These are phyloP conservation scores for Geotrichum candidum DNA, from an alignment of 1,139 yeast genomes.

Conservation along the genomic window DNA sequence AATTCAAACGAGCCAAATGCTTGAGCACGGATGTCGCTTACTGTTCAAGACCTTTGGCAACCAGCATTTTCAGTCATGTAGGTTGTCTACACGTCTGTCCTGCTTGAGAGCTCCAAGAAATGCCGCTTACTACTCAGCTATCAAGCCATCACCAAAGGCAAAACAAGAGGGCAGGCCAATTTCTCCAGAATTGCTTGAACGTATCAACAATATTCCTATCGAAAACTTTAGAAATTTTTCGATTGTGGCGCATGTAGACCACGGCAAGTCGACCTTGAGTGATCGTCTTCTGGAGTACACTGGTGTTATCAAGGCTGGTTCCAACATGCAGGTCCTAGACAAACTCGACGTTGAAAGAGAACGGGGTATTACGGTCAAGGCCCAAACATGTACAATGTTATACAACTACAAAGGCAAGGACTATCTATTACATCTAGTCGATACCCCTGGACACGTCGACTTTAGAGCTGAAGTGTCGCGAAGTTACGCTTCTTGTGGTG, in stretches of 20 bases:
- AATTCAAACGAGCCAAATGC: conserved; percentile 6
- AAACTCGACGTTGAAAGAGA: conserved; percentile 92
- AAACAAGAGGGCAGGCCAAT: conserved; percentile 12
- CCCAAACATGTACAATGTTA: conserved; percentile 93
- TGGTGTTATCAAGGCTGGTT: conserved; percentile 71
- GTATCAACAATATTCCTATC: conserved; percentile 69
- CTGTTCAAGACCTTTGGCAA: neutral
- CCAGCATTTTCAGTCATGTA: neutral
- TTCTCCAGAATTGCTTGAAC: conserved; percentile 34
- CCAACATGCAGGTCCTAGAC: conserved; percentile 84
- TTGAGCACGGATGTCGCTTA: conserved; percentile 5
- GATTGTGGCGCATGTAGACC: conserved; percentile 97
- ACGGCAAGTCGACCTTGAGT: conserved; percentile 89
- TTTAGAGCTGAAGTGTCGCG: conserved; percentile 90
- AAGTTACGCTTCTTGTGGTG: conserved; percentile 93
- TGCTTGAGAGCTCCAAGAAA: neutral
- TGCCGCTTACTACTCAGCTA: neutral
- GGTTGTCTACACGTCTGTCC: neutral
- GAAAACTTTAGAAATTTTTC: conserved; percentile 84
- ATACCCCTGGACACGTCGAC: conserved; percentile 98
- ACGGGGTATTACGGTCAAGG: conserved; percentile 93
- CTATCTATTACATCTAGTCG: conserved; percentile 81
- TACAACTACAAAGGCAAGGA: conserved; percentile 66
- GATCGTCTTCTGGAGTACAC: conserved; percentile 83
- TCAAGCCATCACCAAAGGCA: conserved; percentile 3